phyloP scores from a whole-genome alignment of 2,329 filamentous ascomycete species.

The Tolypocladium pustulatum region DNA sequence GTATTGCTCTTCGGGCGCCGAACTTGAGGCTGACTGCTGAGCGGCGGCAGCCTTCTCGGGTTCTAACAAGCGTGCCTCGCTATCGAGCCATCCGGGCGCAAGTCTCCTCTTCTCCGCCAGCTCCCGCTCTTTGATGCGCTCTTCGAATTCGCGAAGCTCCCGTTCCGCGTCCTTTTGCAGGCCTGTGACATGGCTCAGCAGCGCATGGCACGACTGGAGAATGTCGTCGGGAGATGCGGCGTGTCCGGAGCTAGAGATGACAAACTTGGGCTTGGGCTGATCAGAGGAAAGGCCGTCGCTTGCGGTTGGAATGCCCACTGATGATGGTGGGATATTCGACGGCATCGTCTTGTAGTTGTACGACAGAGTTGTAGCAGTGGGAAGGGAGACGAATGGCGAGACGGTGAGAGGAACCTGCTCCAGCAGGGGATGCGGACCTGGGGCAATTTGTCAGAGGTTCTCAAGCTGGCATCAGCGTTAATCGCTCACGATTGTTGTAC shows the following conservation, averaged over 20 bases:
- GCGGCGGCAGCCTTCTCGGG: slow-evolving; percentile 43
- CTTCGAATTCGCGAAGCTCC: slow-evolving; percentile 60
- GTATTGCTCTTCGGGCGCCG: slow-evolving; percentile 9
- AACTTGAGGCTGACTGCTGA: slow-evolving; percentile 14
- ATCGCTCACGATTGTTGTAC: slow-evolving; percentile 25
- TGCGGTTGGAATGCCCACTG: slow-evolving; percentile 23
- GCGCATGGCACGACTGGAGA: slow-evolving; percentile 65
- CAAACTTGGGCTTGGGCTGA: slow-evolving; percentile 54
- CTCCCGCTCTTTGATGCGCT: slow-evolving; percentile 52
- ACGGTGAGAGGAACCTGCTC: slow-evolving; percentile 89
- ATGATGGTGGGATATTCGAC: slow-evolving; percentile 59
- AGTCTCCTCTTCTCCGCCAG: slow-evolving; percentile 70
- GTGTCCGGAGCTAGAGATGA: slow-evolving; percentile 67
- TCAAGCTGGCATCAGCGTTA: not conserved
- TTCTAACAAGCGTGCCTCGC: slow-evolving; percentile 57
- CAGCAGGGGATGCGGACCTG: slow-evolving; percentile 74
- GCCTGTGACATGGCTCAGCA: slow-evolving; percentile 65
- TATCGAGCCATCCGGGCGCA: slow-evolving; percentile 74
- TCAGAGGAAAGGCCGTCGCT: slow-evolving; percentile 19
- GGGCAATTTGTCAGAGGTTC: slow-evolving; percentile 6
- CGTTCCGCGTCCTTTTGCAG: slow-evolving; percentile 57
- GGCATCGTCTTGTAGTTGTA: slow-evolving; percentile 92
- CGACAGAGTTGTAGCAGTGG: slow-evolving; percentile 79
- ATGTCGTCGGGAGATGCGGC: slow-evolving; percentile 84
- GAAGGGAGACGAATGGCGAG: slow-evolving; percentile 86